These are phyloP conservation scores for Sclerotinia glacialis DNA, from an alignment of 2,329 filamentous ascomycete genomes.

Conservation along the genomic window DNA sequence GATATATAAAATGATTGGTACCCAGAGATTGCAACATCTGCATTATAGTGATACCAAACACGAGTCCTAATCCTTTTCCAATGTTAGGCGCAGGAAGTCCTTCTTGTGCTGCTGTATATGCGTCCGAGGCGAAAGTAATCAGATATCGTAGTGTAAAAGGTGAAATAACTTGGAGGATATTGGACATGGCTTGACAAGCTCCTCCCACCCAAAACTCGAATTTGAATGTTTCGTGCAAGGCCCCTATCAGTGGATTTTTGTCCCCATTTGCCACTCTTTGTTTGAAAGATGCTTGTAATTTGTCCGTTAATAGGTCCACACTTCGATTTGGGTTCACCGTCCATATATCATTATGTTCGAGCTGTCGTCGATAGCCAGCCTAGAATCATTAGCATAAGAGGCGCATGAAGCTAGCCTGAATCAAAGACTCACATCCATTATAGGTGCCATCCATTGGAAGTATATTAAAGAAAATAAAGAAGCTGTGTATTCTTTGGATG, in stretches of 20 bases:
- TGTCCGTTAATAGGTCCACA: slow-evolving; percentile 65
- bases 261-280: slow-evolving; percentile 64
- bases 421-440: slow-evolving; percentile 67
- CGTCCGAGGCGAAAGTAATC: slow-evolving; percentile 79
- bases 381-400: slow-evolving; percentile 40
- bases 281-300: slow-evolving; percentile 66
- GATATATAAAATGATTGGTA: slow-evolving; percentile 89
- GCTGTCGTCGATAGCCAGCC: slow-evolving; percentile 79
- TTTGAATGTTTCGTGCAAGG: slow-evolving; percentile 82
- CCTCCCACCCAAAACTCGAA: slow-evolving; percentile 83
- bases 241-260: slow-evolving; percentile 72
- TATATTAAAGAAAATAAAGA: slow-evolving; percentile 71
- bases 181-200: slow-evolving; percentile 69
- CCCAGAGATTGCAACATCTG: slow-evolving; percentile 77
- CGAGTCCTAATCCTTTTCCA: slow-evolving; percentile 74
- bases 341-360: slow-evolving; percentile 87
- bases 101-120: slow-evolving; percentile 62
- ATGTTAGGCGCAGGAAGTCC: slow-evolving; percentile 61
- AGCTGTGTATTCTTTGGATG: slow-evolving; percentile 70
- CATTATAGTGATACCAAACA: slow-evolving; percentile 81
- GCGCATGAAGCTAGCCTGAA: background rate
- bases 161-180: slow-evolving; percentile 74
- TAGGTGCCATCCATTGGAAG: slow-evolving; percentile 85
- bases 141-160: slow-evolving; percentile 84
- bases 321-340: slow-evolving; percentile 77